Percentiles rank a stretch among this genome's conserved stretches.
These are phyloP conservation scores for Podospora tetraspora DNA, from an alignment of 495 filamentous ascomycete genomes.

Conservation along the genomic window DNA sequence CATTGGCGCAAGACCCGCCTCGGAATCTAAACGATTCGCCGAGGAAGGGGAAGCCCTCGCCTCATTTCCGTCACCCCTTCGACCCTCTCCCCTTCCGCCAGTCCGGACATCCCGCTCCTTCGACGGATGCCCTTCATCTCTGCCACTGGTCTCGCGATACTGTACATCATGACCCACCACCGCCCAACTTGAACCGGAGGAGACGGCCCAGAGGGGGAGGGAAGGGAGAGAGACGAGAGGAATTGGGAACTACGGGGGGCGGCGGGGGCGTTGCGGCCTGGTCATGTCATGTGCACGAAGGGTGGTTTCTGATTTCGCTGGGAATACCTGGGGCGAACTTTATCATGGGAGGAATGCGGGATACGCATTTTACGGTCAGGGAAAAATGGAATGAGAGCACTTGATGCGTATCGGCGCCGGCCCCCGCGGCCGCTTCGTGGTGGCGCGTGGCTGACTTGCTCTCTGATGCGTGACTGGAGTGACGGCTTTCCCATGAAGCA, in stretches of 20 bases:
- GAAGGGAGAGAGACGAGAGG: neutral
- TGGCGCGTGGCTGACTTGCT: neutral
- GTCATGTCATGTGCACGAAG: slow-evolving; percentile 4
- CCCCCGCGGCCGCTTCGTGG: neutral
- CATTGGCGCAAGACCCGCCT: slow-evolving; percentile 99
- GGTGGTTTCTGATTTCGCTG: slow-evolving; percentile 18
- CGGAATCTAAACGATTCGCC: slow-evolving; percentile 64
- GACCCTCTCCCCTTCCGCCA: neutral
- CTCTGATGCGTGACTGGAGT: neutral
- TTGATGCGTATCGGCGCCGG: slow-evolving; percentile 4
- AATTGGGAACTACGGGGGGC: slow-evolving; percentile 1
- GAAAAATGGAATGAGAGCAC: slow-evolving; percentile 21
- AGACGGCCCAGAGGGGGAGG: neutral
- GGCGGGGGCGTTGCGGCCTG: slow-evolving; percentile 10
- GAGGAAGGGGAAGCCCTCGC: slow-evolving; percentile 5
- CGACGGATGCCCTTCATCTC: neutral
- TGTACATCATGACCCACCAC: neutral
- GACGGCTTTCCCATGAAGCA: neutral
- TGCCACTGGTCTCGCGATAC: neutral
- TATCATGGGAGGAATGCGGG: slow-evolving; percentile 13
- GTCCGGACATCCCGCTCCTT: neutral
- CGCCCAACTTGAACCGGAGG: neutral
- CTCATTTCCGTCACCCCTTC: neutral
- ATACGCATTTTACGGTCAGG: slow-evolving; percentile 27
- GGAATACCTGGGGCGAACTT: slow-evolving; percentile 12